Evolutionary conservation across 2,329 filamentous ascomycete genomes (phyloP).

Genomic region (Pseudocercospora fijiensis): DNA sequence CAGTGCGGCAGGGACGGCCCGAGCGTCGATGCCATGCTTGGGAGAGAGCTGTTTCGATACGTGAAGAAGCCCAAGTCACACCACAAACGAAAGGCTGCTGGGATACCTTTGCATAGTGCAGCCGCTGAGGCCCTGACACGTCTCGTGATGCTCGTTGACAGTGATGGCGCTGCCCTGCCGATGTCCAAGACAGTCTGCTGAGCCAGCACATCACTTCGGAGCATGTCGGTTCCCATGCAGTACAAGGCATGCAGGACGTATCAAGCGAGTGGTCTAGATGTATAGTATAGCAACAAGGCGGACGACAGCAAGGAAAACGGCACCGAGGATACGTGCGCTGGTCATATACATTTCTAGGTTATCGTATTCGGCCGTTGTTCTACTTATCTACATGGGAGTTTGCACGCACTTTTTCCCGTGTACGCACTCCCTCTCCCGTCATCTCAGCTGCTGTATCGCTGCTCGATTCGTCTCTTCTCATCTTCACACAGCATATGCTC

Average conservation of each 20-base stretch:
- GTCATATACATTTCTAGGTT: neutral
- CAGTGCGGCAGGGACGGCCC: neutral
- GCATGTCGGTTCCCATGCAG: neutral
- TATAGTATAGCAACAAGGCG: neutral
- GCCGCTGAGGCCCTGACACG: neutral
- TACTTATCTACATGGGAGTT: constrained; percentile 17
- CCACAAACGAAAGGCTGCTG: neutral
- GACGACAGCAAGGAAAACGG: neutral
- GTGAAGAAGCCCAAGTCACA: constrained; percentile 1
- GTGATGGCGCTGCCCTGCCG: neutral
- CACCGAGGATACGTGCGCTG: neutral
- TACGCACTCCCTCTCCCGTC: neutral
- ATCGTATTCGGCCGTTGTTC: constrained; percentile 8
- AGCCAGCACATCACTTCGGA: constrained; percentile 1
- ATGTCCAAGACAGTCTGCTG: neutral
- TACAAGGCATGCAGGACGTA: too few relatives aligned
- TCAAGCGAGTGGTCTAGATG: neutral
- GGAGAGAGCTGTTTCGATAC: neutral
- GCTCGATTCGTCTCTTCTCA: neutral
- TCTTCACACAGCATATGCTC: constrained; percentile 5
- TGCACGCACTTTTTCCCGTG: constrained; percentile 6
- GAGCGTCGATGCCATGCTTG: neutral
- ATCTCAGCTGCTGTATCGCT: constrained; percentile 19
- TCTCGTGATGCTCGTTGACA: neutral
- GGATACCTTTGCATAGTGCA: neutral